Evolutionary conservation across 495 filamentous ascomycete genomes (phyloP).

Genomic region (Pyrenopolyporus hunteri): DNA sequence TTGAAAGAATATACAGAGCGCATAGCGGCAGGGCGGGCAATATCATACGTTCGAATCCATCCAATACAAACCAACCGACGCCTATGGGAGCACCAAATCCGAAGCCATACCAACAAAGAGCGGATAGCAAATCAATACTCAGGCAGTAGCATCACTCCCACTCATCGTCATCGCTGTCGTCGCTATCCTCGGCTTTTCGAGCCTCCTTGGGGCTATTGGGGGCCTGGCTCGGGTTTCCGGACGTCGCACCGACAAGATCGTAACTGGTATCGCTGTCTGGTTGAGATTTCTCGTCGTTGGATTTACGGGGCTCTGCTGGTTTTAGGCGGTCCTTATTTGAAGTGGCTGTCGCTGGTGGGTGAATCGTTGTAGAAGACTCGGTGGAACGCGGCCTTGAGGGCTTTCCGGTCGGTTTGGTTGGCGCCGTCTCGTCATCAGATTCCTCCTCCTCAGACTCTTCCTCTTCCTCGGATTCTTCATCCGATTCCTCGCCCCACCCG

Average conservation of each 20-base stretch:
- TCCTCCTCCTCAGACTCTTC: conserved; percentile 28
- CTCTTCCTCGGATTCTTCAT: conserved; percentile 51
- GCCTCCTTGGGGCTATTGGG: conserved; percentile 70
- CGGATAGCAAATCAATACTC: neutral
- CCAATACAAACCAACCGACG: conserved; percentile 24
- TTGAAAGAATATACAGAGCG: conserved; percentile 36
- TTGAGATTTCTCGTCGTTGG: conserved; percentile 83
- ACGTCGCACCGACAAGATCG: conserved; percentile 77
- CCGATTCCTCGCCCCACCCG: conserved; percentile 76
- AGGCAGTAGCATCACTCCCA: conserved; percentile 70
- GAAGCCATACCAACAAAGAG: neutral
- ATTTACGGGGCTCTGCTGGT: conserved; percentile 72
- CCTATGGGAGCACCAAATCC: conserved; percentile 29
- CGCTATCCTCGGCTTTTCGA: conserved; percentile 56
- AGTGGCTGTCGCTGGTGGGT: conserved; percentile 43
- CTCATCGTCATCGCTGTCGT: conserved; percentile 79
- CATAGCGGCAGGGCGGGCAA: conserved; percentile 9
- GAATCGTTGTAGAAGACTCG: conserved; percentile 60
- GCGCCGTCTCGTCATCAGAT: conserved; percentile 37
- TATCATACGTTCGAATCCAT: conserved; percentile 32
- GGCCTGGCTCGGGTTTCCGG: conserved; percentile 79
- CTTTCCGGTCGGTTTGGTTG: conserved; percentile 39
- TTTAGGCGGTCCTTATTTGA: conserved; percentile 51
- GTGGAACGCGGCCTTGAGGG: conserved; percentile 50
- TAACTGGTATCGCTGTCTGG: conserved; percentile 92